A percentile compares a stretch with the other conserved stretches of the same genome.
Evolutionary conservation across 768 basidiomycete genomes (phyloP).

Genomic region (Amyloporia xantha): DNA sequence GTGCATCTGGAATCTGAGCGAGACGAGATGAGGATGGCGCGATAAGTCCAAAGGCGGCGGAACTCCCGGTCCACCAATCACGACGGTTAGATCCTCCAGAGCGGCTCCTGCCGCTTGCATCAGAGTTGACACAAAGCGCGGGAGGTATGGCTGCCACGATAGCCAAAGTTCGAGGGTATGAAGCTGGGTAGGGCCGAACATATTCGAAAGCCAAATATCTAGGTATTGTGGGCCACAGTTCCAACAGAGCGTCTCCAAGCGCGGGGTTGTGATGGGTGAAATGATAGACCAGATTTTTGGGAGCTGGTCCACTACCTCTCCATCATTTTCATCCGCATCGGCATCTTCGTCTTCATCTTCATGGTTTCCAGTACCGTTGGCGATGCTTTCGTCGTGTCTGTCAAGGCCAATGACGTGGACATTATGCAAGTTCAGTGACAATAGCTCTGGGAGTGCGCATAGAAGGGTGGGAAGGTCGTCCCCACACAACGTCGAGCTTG

Average conservation of each 20-base stretch:
- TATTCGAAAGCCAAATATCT: neutral
- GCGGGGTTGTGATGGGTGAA: no score
- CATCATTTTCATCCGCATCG: no score
- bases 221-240: neutral
- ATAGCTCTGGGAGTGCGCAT: neutral
- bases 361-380: no score
- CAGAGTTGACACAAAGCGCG: no score
- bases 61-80: neutral
- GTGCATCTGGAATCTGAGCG: neutral
- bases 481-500: neutral
- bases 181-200: neutral
- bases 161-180: neutral
- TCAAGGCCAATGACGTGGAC: no score
- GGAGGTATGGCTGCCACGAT: no score
- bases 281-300: no score
- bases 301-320: no score
- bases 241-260: neutral
- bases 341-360: no score
- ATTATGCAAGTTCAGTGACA: no score
- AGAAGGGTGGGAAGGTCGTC: neutral
- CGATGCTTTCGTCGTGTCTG: no score
- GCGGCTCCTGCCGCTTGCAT: neutral
- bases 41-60: neutral
- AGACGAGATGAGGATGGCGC: neutral
- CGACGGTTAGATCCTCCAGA: neutral